These are phyloP conservation scores for Zarea fungicola DNA, from an alignment of 2,329 filamentous ascomycete species.

Conservation along the genomic window DNA sequence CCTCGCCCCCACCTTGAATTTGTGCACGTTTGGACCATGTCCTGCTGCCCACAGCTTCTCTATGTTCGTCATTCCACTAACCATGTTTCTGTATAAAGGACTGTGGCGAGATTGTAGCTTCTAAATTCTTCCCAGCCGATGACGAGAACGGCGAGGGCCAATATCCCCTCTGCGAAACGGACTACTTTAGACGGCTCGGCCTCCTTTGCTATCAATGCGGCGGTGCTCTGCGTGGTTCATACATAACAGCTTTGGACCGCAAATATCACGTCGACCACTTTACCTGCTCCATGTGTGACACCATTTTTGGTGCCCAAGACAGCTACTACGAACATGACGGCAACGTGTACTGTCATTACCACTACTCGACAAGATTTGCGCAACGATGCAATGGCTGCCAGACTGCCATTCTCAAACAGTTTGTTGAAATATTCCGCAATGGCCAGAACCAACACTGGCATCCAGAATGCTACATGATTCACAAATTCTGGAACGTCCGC, in stretches of 20 bases:
- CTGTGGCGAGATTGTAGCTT: conserved; percentile 93
- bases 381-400: conserved; percentile 96
- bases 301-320: conserved; percentile 96
- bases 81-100: conserved; percentile 53
- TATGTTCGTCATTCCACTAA: background rate
- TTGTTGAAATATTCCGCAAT: conserved; percentile 97
- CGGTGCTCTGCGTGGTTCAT: conserved; percentile 87
- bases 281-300: conserved; percentile 93
- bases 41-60: background rate
- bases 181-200: conserved; percentile 91
- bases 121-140: conserved; percentile 97
- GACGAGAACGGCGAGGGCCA: conserved; percentile 80
- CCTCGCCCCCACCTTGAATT: background rate
- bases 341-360: conserved; percentile 95
- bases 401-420: conserved; percentile 96
- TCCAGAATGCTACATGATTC: conserved; percentile 99
- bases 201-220: conserved; percentile 89
- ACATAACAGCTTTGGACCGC: conserved; percentile 93
- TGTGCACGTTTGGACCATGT: background rate
- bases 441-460: conserved; percentile 99
- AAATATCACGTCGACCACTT: conserved; percentile 99
- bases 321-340: conserved; percentile 98
- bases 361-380: conserved; percentile 96
- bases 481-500: conserved; percentile 99
- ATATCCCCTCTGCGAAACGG: conserved; percentile 94